Evolutionary conservation across 2,329 filamentous ascomycete genomes (phyloP).

Genomic region (Trichoderma koningiopsis): DNA sequence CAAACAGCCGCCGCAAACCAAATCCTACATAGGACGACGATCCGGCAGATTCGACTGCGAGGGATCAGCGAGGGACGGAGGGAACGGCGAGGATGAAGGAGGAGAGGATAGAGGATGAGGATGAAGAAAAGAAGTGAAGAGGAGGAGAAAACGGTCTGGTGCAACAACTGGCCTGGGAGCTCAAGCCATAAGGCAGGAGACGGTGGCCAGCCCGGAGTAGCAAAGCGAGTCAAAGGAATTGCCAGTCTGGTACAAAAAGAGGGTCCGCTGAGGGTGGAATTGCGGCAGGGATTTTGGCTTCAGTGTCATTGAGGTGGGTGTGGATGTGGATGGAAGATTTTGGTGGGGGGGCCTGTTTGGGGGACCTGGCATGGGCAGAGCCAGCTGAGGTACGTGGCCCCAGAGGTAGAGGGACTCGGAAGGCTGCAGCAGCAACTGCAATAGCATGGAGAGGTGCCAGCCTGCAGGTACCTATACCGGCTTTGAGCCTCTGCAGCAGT

Average conservation of each 20-base stretch:
- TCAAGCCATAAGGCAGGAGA: constrained; percentile 1
- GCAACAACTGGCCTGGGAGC: background rate
- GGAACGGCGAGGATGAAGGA: background rate
- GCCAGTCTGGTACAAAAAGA: constrained; percentile 13
- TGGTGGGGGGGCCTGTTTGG: constrained; percentile 15
- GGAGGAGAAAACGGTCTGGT: background rate
- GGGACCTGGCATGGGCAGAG: background rate
- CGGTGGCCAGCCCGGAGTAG: background rate
- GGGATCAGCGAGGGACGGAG: background rate
- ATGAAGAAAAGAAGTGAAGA: background rate
- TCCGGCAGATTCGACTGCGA: background rate
- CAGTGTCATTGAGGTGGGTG: constrained; percentile 1
- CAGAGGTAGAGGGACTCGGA: background rate
- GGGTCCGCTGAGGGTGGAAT: constrained; percentile 2
- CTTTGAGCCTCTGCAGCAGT: background rate
- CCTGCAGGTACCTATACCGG: background rate
- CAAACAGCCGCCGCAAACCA: constrained; percentile 12
- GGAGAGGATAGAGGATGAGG: background rate
- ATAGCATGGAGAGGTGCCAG: background rate
- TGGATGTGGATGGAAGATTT: constrained; percentile 8
- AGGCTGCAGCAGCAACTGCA: background rate
- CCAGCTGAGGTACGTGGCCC: background rate
- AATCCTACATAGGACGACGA: constrained; percentile 3
- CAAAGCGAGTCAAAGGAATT: constrained; percentile 5
- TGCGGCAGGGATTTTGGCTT: constrained; percentile 1